Conservation (phyloP, 768 basidiomycete genomes). For the Trametes coccinea region DNA sequence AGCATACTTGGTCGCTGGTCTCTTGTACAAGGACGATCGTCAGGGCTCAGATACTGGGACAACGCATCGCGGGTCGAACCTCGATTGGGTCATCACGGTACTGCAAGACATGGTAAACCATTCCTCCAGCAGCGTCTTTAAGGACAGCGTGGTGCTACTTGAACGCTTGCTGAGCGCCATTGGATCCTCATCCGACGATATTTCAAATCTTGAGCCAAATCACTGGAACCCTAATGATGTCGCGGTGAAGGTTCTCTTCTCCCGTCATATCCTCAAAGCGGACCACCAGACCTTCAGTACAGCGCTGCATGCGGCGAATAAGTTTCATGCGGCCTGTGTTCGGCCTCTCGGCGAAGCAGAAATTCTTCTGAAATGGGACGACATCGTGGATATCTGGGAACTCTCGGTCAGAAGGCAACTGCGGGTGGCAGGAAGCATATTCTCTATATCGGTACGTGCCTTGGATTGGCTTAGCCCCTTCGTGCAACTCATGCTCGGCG, state of each 20-base stretch:
- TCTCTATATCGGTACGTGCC: constrained; percentile 2
- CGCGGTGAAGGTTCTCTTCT: constrained; percentile 38
- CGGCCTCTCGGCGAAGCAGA: constrained; percentile 41
- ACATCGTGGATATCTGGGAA: constrained; percentile 37
- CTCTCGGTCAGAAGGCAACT: constrained; percentile 4
- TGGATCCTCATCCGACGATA: constrained; percentile 22
- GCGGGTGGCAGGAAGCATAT: constrained; percentile 9
- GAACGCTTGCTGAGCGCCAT: constrained; percentile 37
- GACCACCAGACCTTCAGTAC: constrained; percentile 30
- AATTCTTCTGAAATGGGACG: constrained; percentile 40
- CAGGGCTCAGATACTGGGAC: neutral
- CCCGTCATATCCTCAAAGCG: constrained; percentile 43
- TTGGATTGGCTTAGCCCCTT: neutral
- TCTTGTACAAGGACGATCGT: constrained; percentile 31
- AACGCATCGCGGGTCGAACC: constrained; percentile 18
- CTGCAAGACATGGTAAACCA: constrained; percentile 41
- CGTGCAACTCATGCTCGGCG: neutral
- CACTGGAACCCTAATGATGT: neutral
- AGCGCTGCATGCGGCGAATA: constrained; percentile 31
- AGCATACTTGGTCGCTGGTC: constrained; percentile 38
- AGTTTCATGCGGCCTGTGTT: constrained; percentile 30
- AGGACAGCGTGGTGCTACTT: constrained; percentile 39
- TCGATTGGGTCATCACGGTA: constrained; percentile 40
- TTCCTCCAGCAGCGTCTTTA: constrained; percentile 28
- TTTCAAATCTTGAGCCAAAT: neutral